Conservation (phyloP, 2,329 filamentous ascomycete genomes). For the Fusarium sororula region DNA sequence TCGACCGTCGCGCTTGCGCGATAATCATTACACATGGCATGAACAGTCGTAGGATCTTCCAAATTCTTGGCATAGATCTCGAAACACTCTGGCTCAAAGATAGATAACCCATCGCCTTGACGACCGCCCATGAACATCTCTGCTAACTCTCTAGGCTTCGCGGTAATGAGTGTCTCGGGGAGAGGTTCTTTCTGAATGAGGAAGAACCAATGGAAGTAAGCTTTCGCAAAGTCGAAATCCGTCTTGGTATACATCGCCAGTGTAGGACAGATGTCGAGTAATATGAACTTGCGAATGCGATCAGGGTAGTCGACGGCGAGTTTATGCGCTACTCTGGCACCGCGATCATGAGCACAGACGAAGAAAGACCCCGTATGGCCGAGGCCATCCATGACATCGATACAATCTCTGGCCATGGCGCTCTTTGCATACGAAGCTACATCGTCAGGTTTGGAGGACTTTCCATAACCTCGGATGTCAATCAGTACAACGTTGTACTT, state of each 20-base stretch:
- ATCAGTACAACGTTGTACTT: conserved; percentile 55
- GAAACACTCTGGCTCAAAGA: conserved; percentile 48
- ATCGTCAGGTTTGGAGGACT: conserved; percentile 55
- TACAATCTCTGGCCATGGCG: conserved; percentile 58
- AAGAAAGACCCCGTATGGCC: conserved; percentile 51
- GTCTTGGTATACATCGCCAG: conserved; percentile 61
- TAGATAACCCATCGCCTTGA: conserved; percentile 46
- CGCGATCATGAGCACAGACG: conserved; percentile 66
- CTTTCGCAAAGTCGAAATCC: conserved; percentile 53
- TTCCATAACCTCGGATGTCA: conserved; percentile 62
- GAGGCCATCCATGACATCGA: conserved; percentile 56
- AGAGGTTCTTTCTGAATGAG: conserved; percentile 62
- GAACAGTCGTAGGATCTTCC: conserved; percentile 52
- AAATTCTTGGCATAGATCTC: conserved; percentile 55
- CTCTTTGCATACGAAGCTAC: conserved; percentile 56
- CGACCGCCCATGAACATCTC: conserved; percentile 54
- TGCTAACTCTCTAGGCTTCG: conserved; percentile 51
- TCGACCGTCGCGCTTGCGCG: conserved; percentile 62
- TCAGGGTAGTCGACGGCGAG: conserved; percentile 58
- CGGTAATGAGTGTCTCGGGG: conserved; percentile 58
- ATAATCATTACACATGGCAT: conserved; percentile 66
- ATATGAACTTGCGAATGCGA: conserved; percentile 53
- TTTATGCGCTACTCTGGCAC: conserved; percentile 64
- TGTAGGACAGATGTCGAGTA: conserved; percentile 65
- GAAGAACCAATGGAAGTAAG: conserved; percentile 69